Conservation (phyloP, 2,329 filamentous ascomycete species). For the Chalara sp. region DNA sequence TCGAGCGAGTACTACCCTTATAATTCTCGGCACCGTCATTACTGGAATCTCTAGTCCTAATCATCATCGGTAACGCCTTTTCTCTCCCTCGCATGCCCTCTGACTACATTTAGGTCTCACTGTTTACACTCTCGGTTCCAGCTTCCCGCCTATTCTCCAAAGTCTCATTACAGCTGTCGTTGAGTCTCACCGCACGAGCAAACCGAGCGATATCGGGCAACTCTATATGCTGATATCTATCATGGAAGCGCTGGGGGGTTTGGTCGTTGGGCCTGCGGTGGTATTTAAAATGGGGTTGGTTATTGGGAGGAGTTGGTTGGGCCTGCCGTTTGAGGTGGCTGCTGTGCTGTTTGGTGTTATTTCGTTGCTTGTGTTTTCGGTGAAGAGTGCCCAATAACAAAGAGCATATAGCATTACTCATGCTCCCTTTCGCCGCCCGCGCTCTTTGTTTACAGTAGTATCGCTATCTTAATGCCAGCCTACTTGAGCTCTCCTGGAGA, state of each 20-base stretch:
- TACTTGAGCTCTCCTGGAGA: no score
- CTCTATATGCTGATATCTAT: constrained; percentile 3
- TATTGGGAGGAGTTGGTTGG: constrained; percentile 1
- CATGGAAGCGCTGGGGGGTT: constrained; percentile 1
- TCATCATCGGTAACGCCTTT: not conserved
- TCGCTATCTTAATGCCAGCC: no score
- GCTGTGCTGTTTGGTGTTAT: not conserved
- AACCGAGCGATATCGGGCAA: constrained; percentile 1
- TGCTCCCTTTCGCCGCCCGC: no score
- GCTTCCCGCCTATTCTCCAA: constrained; percentile 1
- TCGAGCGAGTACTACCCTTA: not conserved
- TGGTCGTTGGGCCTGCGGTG: constrained; percentile 1
- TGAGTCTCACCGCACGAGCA: constrained; percentile 2
- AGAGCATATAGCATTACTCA: no score
- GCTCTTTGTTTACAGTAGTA: no score
- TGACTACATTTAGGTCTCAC: not conserved
- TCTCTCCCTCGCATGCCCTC: no score
- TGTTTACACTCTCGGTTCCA: constrained; percentile 1
- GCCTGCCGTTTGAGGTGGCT: constrained; percentile 2
- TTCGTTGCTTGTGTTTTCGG: not conserved
- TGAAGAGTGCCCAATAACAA: no score
- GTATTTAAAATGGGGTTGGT: constrained; percentile 1
- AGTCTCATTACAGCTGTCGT: constrained; percentile 2
- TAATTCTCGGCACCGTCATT: not conserved
- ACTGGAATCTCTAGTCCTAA: not conserved